Evolutionary conservation across 371 early-diverging fungal species (phyloP), one percentile per base, ranked within the genome.

Genomic region (Neoconidiobolus thromboides): DNA sequence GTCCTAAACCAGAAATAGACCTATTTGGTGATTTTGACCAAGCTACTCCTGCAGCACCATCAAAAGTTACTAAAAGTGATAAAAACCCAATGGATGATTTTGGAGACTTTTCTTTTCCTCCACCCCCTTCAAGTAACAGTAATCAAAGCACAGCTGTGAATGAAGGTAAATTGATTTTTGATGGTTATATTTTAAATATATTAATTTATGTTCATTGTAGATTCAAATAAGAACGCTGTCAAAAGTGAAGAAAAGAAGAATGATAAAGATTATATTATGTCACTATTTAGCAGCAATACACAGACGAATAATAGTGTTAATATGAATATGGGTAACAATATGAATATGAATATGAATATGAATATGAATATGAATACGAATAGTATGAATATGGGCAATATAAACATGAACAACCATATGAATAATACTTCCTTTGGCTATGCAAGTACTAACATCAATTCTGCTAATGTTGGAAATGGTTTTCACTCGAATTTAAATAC

Each of bases 221-320:
- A 10, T 51, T 5, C 52, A 51, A 36, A 26, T 7, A n/a, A 26
- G 26, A 5, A 15, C 2, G 36, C 43, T 57, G 9, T 44, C 44
- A 44, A 41, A 57, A 36, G 5, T n/a, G 57, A 4, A 2, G 14
- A 15, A 4, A 15, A 15, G 26, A 40, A 38, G 10, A 44, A 40
- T 43, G 57, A 57, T 44, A 57, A 57, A 37, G 57, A 57, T 41
- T 57, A 15, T 6, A 57, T 57, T 10, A 57, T 57, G 57, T 15
- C 57, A 2, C 47, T 57, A 40, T 57, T 57, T 26, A 26, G 26
- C 36, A 49, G 26, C 26, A 12, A 49, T 4, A 26, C 49, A 10
- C 49, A 12, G 49, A 14, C 14, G 4, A 12, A 49, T 4, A 12
- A 5, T 26, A 26, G 26, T 26, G 26, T 26, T 26, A 26, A 26